These are phyloP conservation scores for Ottelia alismoides DNA, from an alignment of 106 monocot genomes.

Conservation along the genomic window DNA sequence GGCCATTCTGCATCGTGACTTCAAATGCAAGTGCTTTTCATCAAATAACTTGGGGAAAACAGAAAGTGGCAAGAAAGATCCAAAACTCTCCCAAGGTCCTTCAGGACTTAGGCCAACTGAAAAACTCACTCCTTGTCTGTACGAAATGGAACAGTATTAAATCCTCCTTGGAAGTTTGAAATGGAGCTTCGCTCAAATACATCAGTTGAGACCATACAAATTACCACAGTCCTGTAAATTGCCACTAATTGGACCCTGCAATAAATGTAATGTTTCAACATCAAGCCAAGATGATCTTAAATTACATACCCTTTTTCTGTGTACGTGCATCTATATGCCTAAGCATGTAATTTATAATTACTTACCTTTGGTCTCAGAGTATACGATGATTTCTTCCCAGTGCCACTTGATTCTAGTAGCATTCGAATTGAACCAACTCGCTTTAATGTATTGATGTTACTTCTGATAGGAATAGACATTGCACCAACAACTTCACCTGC, in stretches of 20 bases:
- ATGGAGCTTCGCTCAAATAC: conserved; percentile 50
- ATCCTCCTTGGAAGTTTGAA: conserved; percentile 19
- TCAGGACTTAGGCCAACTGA: conserved; percentile 58
- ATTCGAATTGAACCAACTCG: conserved; percentile 66
- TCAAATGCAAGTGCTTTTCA: conserved; percentile 68
- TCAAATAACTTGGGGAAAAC: conserved; percentile 59
- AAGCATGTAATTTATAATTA: too few relatives aligned
- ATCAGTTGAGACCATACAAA: conserved; percentile 49
- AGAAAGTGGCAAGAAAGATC: conserved; percentile 51
- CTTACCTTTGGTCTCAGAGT: too few relatives aligned
- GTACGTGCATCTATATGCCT: too few relatives aligned
- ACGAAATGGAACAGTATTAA: conserved; percentile 1
- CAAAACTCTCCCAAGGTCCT: conserved; percentile 85
- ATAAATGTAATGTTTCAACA: too few relatives aligned
- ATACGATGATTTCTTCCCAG: too few relatives aligned
- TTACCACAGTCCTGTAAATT: conserved; percentile 29
- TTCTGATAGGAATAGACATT: conserved; percentile 69
- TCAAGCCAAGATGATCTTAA: too few relatives aligned
- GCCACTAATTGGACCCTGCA: conserved; percentile 35
- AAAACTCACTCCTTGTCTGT: conserved; percentile 37
- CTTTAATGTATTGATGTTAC: conserved; percentile 36
- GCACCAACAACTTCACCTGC: conserved; percentile 86
- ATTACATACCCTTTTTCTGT: too few relatives aligned
- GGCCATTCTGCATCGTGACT: conserved; percentile 57
- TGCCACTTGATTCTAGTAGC: conserved; percentile 42